A percentile compares a stretch with the other conserved stretches of the same genome.
Evolutionary conservation across 768 basidiomycete genomes (phyloP).

Genomic region (Candolleomyces efflorescens): DNA sequence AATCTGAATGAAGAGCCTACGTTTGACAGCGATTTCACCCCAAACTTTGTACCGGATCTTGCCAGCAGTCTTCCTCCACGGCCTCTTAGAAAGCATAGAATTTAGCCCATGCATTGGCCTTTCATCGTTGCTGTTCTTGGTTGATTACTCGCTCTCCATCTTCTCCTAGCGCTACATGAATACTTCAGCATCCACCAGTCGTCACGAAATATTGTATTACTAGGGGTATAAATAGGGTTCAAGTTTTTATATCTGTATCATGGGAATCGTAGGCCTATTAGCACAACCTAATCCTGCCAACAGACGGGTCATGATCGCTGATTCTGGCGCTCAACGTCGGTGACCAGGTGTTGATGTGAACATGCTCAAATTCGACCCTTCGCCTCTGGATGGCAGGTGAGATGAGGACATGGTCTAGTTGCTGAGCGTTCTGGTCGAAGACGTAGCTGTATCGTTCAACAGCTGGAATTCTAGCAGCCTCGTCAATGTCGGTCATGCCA

Average conservation of each 20-base stretch:
- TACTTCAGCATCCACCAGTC: not conserved
- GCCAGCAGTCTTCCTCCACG: not conserved
- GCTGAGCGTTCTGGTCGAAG: constrained; percentile 54
- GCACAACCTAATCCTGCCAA: constrained; percentile 47
- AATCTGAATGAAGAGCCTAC: not conserved
- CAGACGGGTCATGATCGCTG: constrained; percentile 62
- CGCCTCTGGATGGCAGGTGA: constrained; percentile 39
- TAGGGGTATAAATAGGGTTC: not conserved
- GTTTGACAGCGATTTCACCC: not conserved
- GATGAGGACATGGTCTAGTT: constrained; percentile 57
- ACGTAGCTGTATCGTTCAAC: constrained; percentile 60
- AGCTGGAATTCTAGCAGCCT: constrained; percentile 39
- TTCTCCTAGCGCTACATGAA: not conserved
- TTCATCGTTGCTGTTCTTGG: not conserved
- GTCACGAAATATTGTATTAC: not conserved
- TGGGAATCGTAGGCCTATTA: constrained; percentile 10
- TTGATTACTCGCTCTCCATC: not conserved
- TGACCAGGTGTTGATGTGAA: constrained; percentile 61
- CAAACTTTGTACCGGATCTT: not conserved
- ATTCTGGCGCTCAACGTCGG: constrained; percentile 34
- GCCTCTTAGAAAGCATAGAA: not conserved
- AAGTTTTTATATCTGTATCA: not conserved
- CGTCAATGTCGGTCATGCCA: constrained; percentile 47
- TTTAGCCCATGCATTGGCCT: not conserved
- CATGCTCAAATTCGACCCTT: constrained; percentile 47